phyloP scores from a whole-genome alignment of 164 flowering plant species.

The Dillenia suffruticosa region DNA sequence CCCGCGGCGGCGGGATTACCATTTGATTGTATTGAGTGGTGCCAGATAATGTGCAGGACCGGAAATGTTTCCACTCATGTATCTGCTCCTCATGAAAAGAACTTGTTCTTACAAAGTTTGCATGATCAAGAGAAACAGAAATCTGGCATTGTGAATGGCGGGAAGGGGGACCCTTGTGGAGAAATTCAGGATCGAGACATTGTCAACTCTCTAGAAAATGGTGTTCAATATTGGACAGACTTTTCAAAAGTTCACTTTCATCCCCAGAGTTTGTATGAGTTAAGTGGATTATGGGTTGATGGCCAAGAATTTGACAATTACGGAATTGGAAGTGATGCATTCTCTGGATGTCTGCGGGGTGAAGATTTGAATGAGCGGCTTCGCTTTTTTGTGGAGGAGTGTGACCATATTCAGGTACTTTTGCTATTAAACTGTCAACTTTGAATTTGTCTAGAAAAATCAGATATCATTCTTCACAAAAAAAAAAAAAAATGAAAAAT shows the following conservation, averaged over 20 bases:
- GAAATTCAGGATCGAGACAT: conserved; percentile 57
- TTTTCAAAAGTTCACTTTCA: conserved; percentile 94
- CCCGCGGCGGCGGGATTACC: too few species aligned
- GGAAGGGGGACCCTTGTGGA: conserved; percentile 13
- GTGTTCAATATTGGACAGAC: conserved; percentile 85
- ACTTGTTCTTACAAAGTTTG: conserved; percentile 81
- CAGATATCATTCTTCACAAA: too few species aligned
- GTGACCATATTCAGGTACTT: conserved; percentile 85
- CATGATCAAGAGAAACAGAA: conserved; percentile 47
- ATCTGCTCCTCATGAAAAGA: conserved; percentile 64
- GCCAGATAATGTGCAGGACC: conserved; percentile 42
- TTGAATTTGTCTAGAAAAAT: too few species aligned
- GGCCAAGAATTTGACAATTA: conserved; percentile 57
- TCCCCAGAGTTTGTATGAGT: conserved; percentile 78
- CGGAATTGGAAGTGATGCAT: conserved; percentile 74
- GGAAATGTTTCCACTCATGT: conserved; percentile 58
- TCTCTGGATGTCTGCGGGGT: conserved; percentile 42
- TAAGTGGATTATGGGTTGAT: conserved; percentile 64
- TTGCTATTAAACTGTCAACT: background rate
- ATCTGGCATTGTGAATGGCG: conserved; percentile 6
- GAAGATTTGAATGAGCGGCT: conserved; percentile 86
- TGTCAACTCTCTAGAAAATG: conserved; percentile 58
- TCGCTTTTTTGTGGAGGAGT: conserved; percentile 91
- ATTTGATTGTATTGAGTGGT: too few species aligned
- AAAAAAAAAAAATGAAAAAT: too few species aligned